phyloP scores from a whole-genome alignment of 805 yeast species.

The Nakazawaea laoshanensis region DNA sequence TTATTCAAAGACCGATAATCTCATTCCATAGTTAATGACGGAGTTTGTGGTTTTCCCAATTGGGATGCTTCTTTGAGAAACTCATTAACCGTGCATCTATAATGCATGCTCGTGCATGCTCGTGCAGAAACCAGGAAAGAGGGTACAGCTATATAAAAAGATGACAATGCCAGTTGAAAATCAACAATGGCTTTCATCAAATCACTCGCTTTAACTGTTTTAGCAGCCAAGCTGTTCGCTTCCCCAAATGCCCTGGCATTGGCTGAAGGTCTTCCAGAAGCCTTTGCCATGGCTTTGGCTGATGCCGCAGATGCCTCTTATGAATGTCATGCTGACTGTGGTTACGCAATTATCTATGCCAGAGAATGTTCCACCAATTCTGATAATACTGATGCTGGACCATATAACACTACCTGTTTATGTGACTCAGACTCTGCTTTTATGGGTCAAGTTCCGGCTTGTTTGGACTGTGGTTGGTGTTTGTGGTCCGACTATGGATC shows the following conservation, averaged over 20 bases:
- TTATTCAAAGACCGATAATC: too few species aligned
- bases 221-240: slow-evolving; percentile 1
- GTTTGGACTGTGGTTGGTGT: slow-evolving; percentile 31
- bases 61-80: too few species aligned
- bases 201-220: slow-evolving; percentile 6
- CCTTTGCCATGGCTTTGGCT: slow-evolving; percentile 16
- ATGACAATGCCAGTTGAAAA: too few species aligned
- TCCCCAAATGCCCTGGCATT: background rate
- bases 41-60: too few species aligned
- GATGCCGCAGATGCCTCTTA: slow-evolving; percentile 20
- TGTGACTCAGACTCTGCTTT: slow-evolving; percentile 16
- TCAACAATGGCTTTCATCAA: too few species aligned
- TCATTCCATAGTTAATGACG: too few species aligned
- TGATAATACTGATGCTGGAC: slow-evolving; percentile 15
- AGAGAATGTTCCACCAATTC: slow-evolving; percentile 18
- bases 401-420: slow-evolving; percentile 16
- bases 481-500: slow-evolving; percentile 24
- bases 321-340: slow-evolving; percentile 25
- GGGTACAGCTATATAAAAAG: too few species aligned
- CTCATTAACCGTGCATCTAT: too few species aligned
- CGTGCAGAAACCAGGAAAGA: too few species aligned
- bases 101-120: too few species aligned
- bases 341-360: slow-evolving; percentile 23
- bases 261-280: slow-evolving; percentile 12
- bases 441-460: slow-evolving; percentile 15